Evolutionary conservation across 768 basidiomycete genomes (phyloP), one percentile per base, ranked within the genome.

Genomic region (Suillus discolor): DNA sequence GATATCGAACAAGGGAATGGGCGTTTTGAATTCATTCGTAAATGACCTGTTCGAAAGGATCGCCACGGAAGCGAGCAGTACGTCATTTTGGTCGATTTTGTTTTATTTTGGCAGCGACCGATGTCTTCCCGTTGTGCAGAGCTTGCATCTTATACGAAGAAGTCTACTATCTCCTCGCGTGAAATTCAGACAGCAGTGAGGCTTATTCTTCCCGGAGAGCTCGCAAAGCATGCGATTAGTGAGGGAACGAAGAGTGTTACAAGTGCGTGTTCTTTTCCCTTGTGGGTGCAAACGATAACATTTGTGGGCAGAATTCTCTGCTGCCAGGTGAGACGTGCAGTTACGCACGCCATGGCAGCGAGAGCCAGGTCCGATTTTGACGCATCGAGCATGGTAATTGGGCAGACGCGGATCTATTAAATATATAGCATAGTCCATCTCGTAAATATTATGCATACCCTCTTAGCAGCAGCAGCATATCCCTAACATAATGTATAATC

Each of bases 151-250:
- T 89, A 90, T 81, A 84, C 84, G 72, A 89, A 89, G 81, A 89
- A 88, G 79, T 89, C 89, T 36, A 90, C 89, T 61, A 88, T 90
- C 72, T 89, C 89, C 20, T 87, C 88, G 25, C 84, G 89, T 61
- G 88, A 90, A 78, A 87, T 90, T 76, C 89, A 90, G 73, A 90
- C 89, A 20, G 78, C 85, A 54, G 89, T 90, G 59, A 83, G 89
- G 66, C 80, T 89, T 65, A 89, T 90, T 78, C 82, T 90, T 42
- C 88, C 89, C 16, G 89, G 88, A 69, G 89, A 89, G 75, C 82
- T 90, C 36, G 86, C 87, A 65, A 90, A 90, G 80, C 89, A 90
- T 74, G 89, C 89, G 68, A 89, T 90, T 76, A 89, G 87, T 41
- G 89, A 90, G 78, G 89, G 89, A 66, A 90, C 87, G 25, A 88